These are phyloP conservation scores for Fistulifera pelliculosa DNA, from an alignment of 108 stramenopile species.

Conservation along the genomic window DNA sequence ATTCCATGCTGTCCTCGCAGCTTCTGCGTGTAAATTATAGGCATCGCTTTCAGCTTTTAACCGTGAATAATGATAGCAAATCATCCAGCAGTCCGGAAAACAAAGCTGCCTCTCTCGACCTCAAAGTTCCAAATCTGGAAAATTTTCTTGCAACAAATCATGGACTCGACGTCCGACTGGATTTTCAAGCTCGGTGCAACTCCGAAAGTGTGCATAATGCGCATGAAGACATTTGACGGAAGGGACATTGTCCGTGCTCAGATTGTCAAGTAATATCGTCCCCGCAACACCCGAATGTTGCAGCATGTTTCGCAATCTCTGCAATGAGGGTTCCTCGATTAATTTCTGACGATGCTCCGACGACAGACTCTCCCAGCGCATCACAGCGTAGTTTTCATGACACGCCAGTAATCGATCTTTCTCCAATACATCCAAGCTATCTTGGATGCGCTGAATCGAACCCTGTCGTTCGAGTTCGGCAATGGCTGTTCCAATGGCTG, in stretches of 20 bases:
- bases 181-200: slow-evolving; percentile 11
- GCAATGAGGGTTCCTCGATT: slow-evolving; percentile 7
- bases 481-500: slow-evolving; percentile 46
- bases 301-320: slow-evolving; percentile 46
- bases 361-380: slow-evolving; percentile 45
- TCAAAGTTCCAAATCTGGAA: slow-evolving; percentile 27
- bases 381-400: slow-evolving; percentile 46
- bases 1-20: too few relatives aligned
- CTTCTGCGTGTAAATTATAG: too few relatives aligned
- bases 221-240: slow-evolving; percentile 69
- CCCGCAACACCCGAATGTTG: slow-evolving; percentile 63
- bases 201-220: slow-evolving; percentile 73
- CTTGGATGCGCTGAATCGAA: slow-evolving; percentile 37
- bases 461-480: slow-evolving; percentile 55
- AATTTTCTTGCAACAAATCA: slow-evolving; percentile 26
- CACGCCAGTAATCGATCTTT: slow-evolving; percentile 22
- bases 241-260: slow-evolving; percentile 9
- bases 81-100: too few relatives aligned
- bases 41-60: too few relatives aligned
- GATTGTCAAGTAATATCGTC: slow-evolving; percentile 31
- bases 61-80: too few relatives aligned
- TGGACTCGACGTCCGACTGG: slow-evolving; percentile 31
- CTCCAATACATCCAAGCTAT: slow-evolving; percentile 19
- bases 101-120: too few relatives aligned
- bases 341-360: slow-evolving; percentile 34